Conservation (phyloP, 345 rosid species). For the Ricinus communis region DNA sequence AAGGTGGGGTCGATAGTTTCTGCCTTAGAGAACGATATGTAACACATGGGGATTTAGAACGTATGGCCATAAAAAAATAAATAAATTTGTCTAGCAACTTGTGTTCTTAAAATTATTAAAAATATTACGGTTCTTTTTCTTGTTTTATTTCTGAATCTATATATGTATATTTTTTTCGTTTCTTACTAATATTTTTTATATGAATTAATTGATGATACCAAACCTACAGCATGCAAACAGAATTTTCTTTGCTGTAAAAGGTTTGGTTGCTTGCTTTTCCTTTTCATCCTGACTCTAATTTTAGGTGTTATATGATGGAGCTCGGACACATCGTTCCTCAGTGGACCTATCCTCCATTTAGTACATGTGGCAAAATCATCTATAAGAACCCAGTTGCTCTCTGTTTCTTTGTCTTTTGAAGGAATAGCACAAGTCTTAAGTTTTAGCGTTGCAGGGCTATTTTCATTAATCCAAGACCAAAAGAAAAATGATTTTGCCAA, state of each 20-base stretch:
- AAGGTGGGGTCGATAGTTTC: constrained; percentile 11
- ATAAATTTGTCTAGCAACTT: too few species aligned
- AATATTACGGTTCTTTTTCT: not conserved
- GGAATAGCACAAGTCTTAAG: too few species aligned
- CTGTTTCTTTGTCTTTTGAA: too few species aligned
- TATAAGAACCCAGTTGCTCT: not conserved
- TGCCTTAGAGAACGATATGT: constrained; percentile 28
- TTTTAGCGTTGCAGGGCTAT: too few species aligned
- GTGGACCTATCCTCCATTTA: constrained; percentile 14
- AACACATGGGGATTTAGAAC: constrained; percentile 39
- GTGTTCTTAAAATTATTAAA: too few species aligned
- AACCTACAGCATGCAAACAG: not conserved
- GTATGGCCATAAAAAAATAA: constrained; percentile 19
- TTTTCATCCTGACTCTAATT: not conserved
- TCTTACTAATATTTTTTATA: not conserved
- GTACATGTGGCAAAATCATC: constrained; percentile 1
- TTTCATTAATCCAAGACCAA: too few species aligned
- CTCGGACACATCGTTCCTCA: constrained; percentile 17
- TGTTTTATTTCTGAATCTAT: too few species aligned
- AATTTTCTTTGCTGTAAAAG: constrained; percentile 16
- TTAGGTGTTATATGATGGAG: not conserved
- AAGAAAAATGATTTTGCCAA: too few species aligned
- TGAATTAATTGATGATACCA: not conserved
- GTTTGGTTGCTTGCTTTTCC: not conserved
- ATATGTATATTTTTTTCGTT: too few species aligned